Percentiles rank a stretch among this genome's conserved stretches.
phyloP scores from a whole-genome alignment of 805 yeast genomes.

The Suhomyces emberorum region DNA sequence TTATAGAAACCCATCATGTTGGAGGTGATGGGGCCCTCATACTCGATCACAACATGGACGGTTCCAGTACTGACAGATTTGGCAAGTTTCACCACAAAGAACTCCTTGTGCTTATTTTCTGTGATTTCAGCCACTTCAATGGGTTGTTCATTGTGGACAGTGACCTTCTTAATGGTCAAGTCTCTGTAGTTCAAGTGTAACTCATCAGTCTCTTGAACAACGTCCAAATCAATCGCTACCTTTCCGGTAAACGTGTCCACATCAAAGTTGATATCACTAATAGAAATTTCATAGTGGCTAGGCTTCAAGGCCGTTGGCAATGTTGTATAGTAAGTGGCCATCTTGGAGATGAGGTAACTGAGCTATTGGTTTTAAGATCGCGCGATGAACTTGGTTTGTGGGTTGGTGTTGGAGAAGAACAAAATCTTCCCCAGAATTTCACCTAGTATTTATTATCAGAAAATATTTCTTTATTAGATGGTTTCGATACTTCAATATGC shows the following conservation, averaged over 20 bases:
- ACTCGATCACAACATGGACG: constrained; percentile 29
- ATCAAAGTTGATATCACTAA: constrained; percentile 57
- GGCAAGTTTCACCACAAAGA: constrained; percentile 54
- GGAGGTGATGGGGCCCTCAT: constrained; percentile 44
- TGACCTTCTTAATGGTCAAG: constrained; percentile 22
- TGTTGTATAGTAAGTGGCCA: constrained; percentile 37
- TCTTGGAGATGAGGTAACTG: neutral
- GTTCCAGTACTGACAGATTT: constrained; percentile 3
- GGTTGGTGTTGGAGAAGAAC: too few relatives aligned
- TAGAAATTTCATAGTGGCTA: constrained; percentile 59
- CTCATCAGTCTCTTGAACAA: constrained; percentile 38
- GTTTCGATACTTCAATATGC: too few relatives aligned
- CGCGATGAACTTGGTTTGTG: too few relatives aligned
- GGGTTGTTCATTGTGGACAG: constrained; percentile 6
- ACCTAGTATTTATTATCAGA: too few relatives aligned
- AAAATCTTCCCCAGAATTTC: too few relatives aligned
- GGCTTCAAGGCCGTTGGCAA: constrained; percentile 72
- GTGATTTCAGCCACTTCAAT: constrained; percentile 19
- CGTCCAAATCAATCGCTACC: constrained; percentile 47
- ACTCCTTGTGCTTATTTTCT: constrained; percentile 56
- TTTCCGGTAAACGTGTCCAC: constrained; percentile 46
- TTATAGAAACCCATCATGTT: constrained; percentile 59
- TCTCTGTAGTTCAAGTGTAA: constrained; percentile 50
- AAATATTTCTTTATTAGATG: too few relatives aligned
- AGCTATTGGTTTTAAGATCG: too few relatives aligned